Percentiles rank a stretch among this genome's conserved stretches.
Conservation (phyloP, 2,329 filamentous ascomycete species). For the Colletotrichum viniferum region DNA sequence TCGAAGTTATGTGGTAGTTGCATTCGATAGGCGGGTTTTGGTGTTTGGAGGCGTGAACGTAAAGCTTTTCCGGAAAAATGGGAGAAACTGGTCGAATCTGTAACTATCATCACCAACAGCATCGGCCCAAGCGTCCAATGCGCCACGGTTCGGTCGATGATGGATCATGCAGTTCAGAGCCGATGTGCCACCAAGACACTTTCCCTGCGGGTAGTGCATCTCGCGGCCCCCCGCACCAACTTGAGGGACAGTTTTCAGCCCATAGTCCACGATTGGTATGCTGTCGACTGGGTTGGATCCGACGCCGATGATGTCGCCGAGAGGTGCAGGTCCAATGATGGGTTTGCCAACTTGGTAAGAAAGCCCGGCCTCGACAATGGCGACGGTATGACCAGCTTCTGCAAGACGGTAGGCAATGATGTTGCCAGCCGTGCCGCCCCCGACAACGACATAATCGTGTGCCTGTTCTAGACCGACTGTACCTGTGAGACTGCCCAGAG, state of each 20-base stretch:
- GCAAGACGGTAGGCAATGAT: constrained; percentile 36
- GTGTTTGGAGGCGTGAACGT: constrained; percentile 33
- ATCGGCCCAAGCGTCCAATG: constrained; percentile 34
- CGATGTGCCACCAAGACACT: constrained; percentile 33
- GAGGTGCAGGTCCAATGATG: neutral
- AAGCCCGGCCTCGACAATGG: constrained; percentile 40
- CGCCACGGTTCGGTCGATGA: constrained; percentile 25
- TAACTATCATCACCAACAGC: constrained; percentile 32
- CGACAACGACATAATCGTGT: constrained; percentile 28
- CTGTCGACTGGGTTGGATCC: constrained; percentile 24
- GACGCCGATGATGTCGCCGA: constrained; percentile 25
- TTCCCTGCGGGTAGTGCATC: constrained; percentile 41
- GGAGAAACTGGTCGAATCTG: constrained; percentile 31
- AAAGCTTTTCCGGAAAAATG: constrained; percentile 34
- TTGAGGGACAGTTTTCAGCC: constrained; percentile 28
- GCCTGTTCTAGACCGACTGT: neutral
- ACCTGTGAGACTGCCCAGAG: neutral
- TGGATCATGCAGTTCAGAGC: constrained; percentile 32
- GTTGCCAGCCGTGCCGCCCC: constrained; percentile 42
- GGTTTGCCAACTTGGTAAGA: constrained; percentile 34
- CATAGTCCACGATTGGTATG: constrained; percentile 30
- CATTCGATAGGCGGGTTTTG: constrained; percentile 18
- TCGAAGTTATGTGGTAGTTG: constrained; percentile 25
- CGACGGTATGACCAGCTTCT: constrained; percentile 31
- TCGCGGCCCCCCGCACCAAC: constrained; percentile 25